Conservation (phyloP, 306 rosid species). For the Oemleria cerasiformis region DNA sequence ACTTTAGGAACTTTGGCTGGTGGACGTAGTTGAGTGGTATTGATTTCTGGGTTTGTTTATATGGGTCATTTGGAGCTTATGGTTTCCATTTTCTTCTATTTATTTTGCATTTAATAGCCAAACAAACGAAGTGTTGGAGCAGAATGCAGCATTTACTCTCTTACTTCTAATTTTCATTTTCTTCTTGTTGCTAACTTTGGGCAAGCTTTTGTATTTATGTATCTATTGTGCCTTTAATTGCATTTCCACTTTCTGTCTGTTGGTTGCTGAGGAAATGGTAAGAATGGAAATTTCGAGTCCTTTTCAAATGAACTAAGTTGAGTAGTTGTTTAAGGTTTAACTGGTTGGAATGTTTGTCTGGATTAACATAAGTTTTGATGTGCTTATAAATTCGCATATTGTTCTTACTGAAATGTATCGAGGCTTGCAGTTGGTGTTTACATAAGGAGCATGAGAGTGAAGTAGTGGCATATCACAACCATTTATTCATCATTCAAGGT, state of each 20-base stretch:
- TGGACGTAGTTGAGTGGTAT: background rate
- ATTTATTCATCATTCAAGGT: background rate
- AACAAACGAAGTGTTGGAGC: background rate
- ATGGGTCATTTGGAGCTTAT: background rate
- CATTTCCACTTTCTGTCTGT: background rate
- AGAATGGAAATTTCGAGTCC: background rate
- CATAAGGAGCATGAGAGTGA: background rate
- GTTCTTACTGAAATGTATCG: background rate
- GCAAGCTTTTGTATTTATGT: background rate
- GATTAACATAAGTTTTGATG: background rate
- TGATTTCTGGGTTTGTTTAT: constrained; percentile 4
- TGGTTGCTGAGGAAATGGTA: background rate
- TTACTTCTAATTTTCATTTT: background rate
- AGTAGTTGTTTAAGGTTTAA: background rate
- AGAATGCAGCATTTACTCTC: background rate
- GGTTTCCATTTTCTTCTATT: background rate
- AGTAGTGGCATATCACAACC: background rate
- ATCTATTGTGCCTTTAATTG: background rate
- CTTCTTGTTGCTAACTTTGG: background rate
- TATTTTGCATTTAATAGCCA: background rate
- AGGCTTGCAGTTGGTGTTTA: background rate
- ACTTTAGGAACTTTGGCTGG: background rate
- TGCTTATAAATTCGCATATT: background rate
- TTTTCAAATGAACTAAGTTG: background rate
- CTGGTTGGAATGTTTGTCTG: background rate